Evolutionary conservation across 768 basidiomycete species (phyloP).

Genomic region (Mycena kentingensis): DNA sequence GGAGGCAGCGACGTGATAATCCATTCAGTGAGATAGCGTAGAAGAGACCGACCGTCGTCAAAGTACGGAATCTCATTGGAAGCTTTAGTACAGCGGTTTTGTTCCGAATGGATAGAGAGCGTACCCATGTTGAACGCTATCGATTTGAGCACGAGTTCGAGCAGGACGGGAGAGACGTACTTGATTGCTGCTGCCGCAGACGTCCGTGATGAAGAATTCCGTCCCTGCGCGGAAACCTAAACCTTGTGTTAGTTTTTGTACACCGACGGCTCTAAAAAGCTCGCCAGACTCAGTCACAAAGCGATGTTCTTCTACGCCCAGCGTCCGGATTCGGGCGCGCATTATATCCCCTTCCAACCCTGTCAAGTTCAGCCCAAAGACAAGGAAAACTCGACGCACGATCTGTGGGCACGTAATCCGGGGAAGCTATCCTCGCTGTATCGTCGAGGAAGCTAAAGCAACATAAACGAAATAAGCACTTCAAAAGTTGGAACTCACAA

Average conservation of each 20-base stretch:
- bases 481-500: too few species aligned
- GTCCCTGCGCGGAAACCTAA: constrained; percentile 36
- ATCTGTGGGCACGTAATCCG: constrained; percentile 52
- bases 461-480: not conserved
- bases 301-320: constrained; percentile 58
- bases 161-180: not conserved
- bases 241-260: not conserved
- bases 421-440: constrained; percentile 44
- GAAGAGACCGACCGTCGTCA: constrained; percentile 41
- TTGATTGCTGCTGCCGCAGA: constrained; percentile 49
- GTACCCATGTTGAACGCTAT: constrained; percentile 22
- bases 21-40: not conserved
- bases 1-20: not conserved
- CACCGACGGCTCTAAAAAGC: not conserved
- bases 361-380: not conserved
- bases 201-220: constrained; percentile 58
- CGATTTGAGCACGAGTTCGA: not conserved
- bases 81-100: constrained; percentile 21
- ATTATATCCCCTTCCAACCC: constrained; percentile 48
- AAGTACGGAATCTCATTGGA: constrained; percentile 60
- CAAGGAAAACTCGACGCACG: constrained; percentile 32
- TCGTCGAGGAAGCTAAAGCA: constrained; percentile 54
- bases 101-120: not conserved
- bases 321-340: constrained; percentile 56
- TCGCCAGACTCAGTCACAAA: constrained; percentile 48